Evolutionary conservation across 2,329 filamentous ascomycete species (phyloP), one percentile per base, ranked within the genome.

Genomic region (Madurella mycetomatis): DNA sequence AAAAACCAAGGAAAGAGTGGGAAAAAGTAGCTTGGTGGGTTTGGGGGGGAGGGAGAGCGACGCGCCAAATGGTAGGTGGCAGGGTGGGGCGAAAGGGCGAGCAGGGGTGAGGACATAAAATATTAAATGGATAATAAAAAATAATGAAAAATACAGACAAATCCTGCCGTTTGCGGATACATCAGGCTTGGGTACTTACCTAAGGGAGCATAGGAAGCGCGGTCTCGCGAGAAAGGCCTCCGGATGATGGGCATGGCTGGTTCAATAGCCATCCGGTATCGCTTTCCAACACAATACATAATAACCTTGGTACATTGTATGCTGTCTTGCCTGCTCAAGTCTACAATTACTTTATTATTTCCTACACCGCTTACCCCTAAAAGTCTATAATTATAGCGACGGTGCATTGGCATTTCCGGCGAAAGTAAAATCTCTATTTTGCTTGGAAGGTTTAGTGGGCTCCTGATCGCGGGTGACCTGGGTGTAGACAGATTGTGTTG

Each of bases 1-100:
- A 65, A 59, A 55, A 58, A 58, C 49, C 54, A 51, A 53, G 55
- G 49, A 52, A 59, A 61, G 60, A 60, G 58, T 51, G 57, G 58
- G 46, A 62, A 60, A 63, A 56, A 43, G 56, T 58, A 55, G 43
- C 48, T 32, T 40, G 34, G 41, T 37, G 54, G 44, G 45, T 49
- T 55, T 58, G 58, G 46, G 57, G 55, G 55, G 59, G 54, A 58
- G 54, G 53, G 56, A 52, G 25, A 25, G 25, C 25, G 25, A 25
- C 25, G 25, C 25, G 54, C 51, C 52, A 57, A 59, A 56, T 59
- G 60, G 47, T 53, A 57, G 54, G 53, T 60, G 59, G 59, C 45
- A 43, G 49, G 54, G 45, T 47, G 56, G 42, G 52, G 45, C 47
- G 50, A 56, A 52, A 49, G 45, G 50, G 43, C 2, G 45, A 37